Evolutionary conservation across 2,329 filamentous ascomycete species (phyloP).

Genomic region (Calonectria hawksworthii): DNA sequence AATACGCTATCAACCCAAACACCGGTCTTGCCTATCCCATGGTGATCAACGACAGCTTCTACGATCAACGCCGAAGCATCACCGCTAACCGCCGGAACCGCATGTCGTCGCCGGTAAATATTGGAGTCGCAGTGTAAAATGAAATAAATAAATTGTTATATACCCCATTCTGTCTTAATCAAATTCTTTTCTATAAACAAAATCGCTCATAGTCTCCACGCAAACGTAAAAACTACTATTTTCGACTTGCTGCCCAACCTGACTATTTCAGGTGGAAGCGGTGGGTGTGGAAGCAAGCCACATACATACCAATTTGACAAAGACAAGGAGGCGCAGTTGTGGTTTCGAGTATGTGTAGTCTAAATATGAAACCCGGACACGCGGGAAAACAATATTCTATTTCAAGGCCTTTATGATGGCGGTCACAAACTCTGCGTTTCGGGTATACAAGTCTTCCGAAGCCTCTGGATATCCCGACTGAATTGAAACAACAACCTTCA

Average conservation of each 20-base stretch:
- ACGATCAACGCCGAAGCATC: background rate
- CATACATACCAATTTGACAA: no score
- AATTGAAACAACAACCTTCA: background rate
- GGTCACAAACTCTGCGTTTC: background rate
- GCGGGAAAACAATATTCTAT: background rate
- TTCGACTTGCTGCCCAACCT: background rate
- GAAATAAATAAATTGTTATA: no score
- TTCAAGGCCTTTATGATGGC: background rate
- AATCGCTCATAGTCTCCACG: background rate
- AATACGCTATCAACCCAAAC: background rate
- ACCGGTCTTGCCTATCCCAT: background rate
- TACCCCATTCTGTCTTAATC: background rate
- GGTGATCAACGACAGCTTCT: background rate
- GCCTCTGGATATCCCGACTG: constrained; percentile 1
- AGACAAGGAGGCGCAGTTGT: background rate
- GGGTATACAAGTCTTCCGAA: constrained; percentile 1
- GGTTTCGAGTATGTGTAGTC: background rate
- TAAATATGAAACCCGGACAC: background rate
- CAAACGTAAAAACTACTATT: background rate
- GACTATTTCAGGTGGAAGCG: background rate
- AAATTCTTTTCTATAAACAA: background rate
- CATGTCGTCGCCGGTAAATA: background rate
- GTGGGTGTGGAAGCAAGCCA: background rate
- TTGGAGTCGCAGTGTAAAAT: background rate
- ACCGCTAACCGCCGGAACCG: background rate